Conservation (phyloP, 2,329 filamentous ascomycete species). For the Penicillium sp. region DNA sequence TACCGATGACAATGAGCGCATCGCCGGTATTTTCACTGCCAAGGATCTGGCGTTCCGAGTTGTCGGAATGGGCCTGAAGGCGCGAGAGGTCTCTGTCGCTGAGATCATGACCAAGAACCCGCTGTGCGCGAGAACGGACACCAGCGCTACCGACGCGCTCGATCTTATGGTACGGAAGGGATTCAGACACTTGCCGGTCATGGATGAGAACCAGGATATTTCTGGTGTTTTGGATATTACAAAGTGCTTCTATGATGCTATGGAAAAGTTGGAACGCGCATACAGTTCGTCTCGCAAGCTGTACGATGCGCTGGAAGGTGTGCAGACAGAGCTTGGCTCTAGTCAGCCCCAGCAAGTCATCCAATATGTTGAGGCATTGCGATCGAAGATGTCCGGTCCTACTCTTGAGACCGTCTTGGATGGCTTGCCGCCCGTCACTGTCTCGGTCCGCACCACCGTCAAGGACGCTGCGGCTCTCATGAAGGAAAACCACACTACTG, state of each 20-base stretch:
- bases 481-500: conserved; percentile 99
- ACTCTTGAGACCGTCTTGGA: conserved; percentile 93
- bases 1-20: conserved; percentile 95
- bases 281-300: conserved; percentile 98
- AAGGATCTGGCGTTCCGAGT: conserved; percentile 98
- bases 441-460: conserved; percentile 92
- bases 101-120: conserved; percentile 99
- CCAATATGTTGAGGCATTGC: conserved; percentile 94
- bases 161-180: conserved; percentile 98
- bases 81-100: conserved; percentile 84
- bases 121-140: conserved; percentile 93
- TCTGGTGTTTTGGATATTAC: conserved; percentile 97
- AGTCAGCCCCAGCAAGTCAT: conserved; percentile 98
- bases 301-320: conserved; percentile 95
- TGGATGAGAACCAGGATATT: conserved; percentile 99
- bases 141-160: conserved; percentile 93
- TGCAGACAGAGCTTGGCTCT: conserved; percentile 92
- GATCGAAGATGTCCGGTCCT: conserved; percentile 95
- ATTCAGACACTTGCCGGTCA: conserved; percentile 94
- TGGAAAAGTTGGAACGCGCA: conserved; percentile 98
- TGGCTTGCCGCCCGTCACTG: conserved; percentile 86
- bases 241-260: conserved; percentile 99
- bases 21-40: conserved; percentile 97
- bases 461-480: conserved; percentile 93
- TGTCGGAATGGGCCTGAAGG: conserved; percentile 85